Percentiles rank a stretch among this genome's conserved stretches.
Evolutionary conservation across 164 flowering plant genomes (phyloP).

Genomic region (Chloranthus sessilifolius): DNA sequence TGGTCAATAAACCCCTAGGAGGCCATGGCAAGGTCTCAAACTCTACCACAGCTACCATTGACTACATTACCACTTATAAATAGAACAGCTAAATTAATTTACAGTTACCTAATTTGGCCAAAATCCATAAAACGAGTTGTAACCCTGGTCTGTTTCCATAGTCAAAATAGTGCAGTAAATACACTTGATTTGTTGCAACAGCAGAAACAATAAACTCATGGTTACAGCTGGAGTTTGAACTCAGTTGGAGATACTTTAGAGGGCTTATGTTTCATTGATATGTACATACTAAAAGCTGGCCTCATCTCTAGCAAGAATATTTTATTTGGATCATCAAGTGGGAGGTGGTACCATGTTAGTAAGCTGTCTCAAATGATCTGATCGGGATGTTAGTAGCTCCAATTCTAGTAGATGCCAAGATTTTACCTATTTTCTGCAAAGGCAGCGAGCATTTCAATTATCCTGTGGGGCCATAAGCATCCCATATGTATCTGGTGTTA

Average conservation of each 20-base stretch:
- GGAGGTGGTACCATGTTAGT: background rate
- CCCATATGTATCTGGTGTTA: conserved; percentile 4
- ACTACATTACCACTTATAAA: too few species aligned
- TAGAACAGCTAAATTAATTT: conserved; percentile 4
- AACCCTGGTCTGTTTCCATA: background rate
- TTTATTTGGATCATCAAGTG: background rate
- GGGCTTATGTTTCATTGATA: background rate
- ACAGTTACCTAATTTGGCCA: conserved; percentile 5
- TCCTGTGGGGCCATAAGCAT: conserved; percentile 8
- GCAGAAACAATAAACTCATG: background rate
- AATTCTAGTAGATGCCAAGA: background rate
- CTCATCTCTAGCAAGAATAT: background rate
- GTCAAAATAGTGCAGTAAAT: background rate
- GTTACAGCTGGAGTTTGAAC: conserved; percentile 6
- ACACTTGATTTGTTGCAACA: background rate
- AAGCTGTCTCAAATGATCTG: background rate
- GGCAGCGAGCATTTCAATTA: background rate
- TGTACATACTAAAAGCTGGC: conserved; percentile 7
- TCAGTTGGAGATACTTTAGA: background rate
- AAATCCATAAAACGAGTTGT: background rate
- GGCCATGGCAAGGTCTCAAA: too few species aligned
- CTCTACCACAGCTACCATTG: too few species aligned
- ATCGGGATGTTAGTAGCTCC: background rate
- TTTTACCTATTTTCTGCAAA: conserved; percentile 1
- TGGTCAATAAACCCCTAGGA: too few species aligned